phyloP scores from a whole-genome alignment of 371 early-diverging fungal genomes.

The Syncephalastrum sp. region DNA sequence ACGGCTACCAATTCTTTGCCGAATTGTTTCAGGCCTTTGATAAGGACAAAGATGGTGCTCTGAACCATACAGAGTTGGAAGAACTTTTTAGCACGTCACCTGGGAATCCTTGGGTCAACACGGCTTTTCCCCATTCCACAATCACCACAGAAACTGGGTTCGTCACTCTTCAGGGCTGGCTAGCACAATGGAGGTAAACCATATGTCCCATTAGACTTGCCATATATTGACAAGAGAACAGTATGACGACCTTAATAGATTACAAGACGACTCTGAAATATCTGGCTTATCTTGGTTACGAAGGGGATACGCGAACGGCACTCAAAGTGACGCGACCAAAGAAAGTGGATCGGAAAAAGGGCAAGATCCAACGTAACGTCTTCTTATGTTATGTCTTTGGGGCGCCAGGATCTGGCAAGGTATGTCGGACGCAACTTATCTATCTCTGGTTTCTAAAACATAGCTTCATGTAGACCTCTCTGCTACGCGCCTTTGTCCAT shows the following conservation, averaged over 20 bases:
- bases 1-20: slow-evolving; percentile 94
- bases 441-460: neutral
- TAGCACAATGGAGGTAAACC: slow-evolving; percentile 93
- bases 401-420: slow-evolving; percentile 91
- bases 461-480: slow-evolving; percentile 57
- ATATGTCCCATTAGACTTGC: neutral
- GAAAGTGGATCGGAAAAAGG: slow-evolving; percentile 74
- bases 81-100: slow-evolving; percentile 88
- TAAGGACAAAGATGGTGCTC: slow-evolving; percentile 94
- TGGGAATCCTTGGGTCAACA: slow-evolving; percentile 85
- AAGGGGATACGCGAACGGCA: slow-evolving; percentile 75
- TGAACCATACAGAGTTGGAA: slow-evolving; percentile 81
- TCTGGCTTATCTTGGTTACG: slow-evolving; percentile 93
- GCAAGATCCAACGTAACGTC: slow-evolving; percentile 82
- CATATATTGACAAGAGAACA: slow-evolving; percentile 19
- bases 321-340: slow-evolving; percentile 65
- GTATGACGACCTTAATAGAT: slow-evolving; percentile 94
- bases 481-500: slow-evolving; percentile 82
- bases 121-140: slow-evolving; percentile 88
- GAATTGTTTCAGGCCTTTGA: slow-evolving; percentile 93
- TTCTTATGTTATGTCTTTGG: slow-evolving; percentile 95
- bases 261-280: slow-evolving; percentile 86
- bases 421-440: slow-evolving; percentile 20
- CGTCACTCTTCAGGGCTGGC: slow-evolving; percentile 93
- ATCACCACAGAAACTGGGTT: slow-evolving; percentile 86